Conservation (phyloP, 1,284 basidiomycete genomes). For the Ustilago bromivora region DNA sequence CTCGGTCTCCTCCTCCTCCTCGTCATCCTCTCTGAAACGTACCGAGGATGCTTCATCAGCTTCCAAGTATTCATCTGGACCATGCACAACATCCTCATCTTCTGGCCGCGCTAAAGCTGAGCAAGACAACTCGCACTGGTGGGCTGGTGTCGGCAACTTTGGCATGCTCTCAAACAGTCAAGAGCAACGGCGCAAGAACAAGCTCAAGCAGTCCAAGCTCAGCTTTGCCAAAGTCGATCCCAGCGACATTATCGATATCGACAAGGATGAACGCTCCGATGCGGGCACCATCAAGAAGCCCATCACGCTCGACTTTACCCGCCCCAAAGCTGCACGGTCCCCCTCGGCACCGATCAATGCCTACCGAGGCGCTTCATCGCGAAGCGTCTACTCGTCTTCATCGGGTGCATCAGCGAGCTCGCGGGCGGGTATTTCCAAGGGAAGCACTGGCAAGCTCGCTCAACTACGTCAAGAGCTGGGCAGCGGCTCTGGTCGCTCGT, state of each 20-base stretch:
- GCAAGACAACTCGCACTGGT: conserved; percentile 47
- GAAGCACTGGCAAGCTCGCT: conserved; percentile 48
- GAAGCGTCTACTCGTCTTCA: conserved; percentile 19
- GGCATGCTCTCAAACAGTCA: conserved; percentile 38
- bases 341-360: conserved; percentile 53
- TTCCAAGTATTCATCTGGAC: not conserved
- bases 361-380: conserved; percentile 42
- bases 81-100: conserved; percentile 1
- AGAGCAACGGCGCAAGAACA: conserved; percentile 34
- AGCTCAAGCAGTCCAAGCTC: conserved; percentile 60
- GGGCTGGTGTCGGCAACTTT: conserved; percentile 43
- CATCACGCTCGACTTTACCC: conserved; percentile 48
- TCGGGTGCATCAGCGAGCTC: conserved; percentile 22
- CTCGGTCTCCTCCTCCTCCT: not conserved
- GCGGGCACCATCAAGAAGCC: conserved; percentile 23
- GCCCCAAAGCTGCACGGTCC: conserved; percentile 22
- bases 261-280: conserved; percentile 24
- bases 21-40: conserved; percentile 13
- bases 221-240: conserved; percentile 47
- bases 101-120: conserved; percentile 14
- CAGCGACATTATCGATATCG: conserved; percentile 51
- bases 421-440: conserved; percentile 22
- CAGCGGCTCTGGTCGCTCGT: conserved; percentile 31
- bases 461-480: conserved; percentile 59
- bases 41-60: conserved; percentile 1